Evolutionary conservation across 805 yeast genomes (phyloP), one percentile per base, ranked within the genome.

Genomic region (Wickerhamomyces strasburgensis): DNA sequence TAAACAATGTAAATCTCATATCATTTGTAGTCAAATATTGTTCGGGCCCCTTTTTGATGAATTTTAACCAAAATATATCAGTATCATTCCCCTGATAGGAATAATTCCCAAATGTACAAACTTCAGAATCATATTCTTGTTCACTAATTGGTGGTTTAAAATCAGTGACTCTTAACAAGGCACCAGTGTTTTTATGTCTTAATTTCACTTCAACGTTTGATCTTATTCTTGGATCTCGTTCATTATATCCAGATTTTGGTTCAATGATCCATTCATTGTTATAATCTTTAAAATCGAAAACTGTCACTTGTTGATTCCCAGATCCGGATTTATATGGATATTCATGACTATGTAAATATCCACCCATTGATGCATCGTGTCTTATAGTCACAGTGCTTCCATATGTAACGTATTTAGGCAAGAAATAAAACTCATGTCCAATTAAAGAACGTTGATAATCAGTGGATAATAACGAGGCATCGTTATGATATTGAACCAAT

Each of bases 71-170:
- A 72, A 87, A 88, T 44, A 75, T 73, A 56, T 84, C 88, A 54
- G 77, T 78, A 29, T 71, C 67, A 47, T 84, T 84, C 14, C 86
- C 93, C 2, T 63, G 62, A 52, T 75, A 75, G 1, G 78, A 74
- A 6, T 67, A 58, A 58, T 73, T 74, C 5, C 90, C 93, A 39
- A 77, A 65, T 45, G 86, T 78, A 19, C 85, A 73, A 1, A 88
- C 95, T 59, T 88, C 95, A 46, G 72, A 74, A 54, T 88, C 81
- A 60, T 90, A 89, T 39, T 93, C 98, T 52, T 86, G 93, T 54
- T 86, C 95, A 8, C 90, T 75, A 19, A 88, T 75, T 8, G 96
- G 96, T 3, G 98, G 96, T 42, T 89, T 76, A 34, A 73, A 65
- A 2, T 58, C 46, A 43, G 84, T 84, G 16, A 87, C 83, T 46